Evolutionary conservation across 2,329 filamentous ascomycete genomes (phyloP).

Genomic region (Apiospora koreana): DNA sequence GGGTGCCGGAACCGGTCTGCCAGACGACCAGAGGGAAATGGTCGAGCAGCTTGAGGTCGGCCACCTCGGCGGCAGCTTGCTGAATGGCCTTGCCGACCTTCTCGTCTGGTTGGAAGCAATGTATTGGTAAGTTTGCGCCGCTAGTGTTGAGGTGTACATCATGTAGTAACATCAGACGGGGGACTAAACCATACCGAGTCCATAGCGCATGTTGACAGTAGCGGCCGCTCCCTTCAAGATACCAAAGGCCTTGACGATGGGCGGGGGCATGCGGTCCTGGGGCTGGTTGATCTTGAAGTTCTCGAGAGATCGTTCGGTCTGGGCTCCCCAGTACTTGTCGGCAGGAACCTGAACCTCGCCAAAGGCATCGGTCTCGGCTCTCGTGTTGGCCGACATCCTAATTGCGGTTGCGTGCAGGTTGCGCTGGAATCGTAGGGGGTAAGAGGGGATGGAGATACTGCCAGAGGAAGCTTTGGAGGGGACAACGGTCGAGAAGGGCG

Average conservation of each 20-base stretch:
- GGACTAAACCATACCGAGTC: constrained; percentile 64
- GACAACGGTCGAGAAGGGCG: constrained; percentile 22
- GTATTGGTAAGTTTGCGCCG: constrained; percentile 10
- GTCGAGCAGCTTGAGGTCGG: constrained; percentile 88
- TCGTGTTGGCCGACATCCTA: constrained; percentile 58
- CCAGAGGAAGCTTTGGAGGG: constrained; percentile 18
- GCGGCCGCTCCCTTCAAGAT: constrained; percentile 97
- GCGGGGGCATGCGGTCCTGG: constrained; percentile 95
- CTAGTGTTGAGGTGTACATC: background rate
- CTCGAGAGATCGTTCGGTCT: constrained; percentile 92
- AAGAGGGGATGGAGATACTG: constrained; percentile 13
- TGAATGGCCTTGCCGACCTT: constrained; percentile 92
- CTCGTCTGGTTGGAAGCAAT: constrained; percentile 59
- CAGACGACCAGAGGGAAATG: constrained; percentile 99
- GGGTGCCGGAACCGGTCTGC: constrained; percentile 98
- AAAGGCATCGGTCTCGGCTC: constrained; percentile 96
- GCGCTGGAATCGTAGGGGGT: constrained; percentile 32
- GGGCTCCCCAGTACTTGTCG: constrained; percentile 98
- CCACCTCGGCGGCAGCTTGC: constrained; percentile 91
- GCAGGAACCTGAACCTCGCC: constrained; percentile 89
- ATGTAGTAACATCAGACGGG: constrained; percentile 15
- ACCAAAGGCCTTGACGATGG: constrained; percentile 90
- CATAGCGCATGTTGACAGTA: constrained; percentile 92
- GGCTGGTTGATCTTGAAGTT: constrained; percentile 99
- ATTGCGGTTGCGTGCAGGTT: constrained; percentile 46